These are phyloP conservation scores for Saccharomycopsis javanensis DNA, from an alignment of 805 yeast species.

Conservation along the genomic window DNA sequence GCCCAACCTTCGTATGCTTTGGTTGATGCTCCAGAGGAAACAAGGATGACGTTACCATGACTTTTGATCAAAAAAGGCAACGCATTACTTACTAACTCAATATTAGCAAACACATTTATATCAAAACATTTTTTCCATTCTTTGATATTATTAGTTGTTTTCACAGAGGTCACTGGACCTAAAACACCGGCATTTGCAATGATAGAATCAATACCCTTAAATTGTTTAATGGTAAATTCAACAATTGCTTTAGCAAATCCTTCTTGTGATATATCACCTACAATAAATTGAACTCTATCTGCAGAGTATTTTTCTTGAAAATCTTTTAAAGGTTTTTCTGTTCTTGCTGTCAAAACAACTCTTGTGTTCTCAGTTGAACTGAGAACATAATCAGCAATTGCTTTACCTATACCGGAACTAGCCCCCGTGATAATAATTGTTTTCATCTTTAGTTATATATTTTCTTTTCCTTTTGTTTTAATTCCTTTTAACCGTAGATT, in stretches of 20 bases:
- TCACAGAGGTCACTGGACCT: conserved; percentile 60
- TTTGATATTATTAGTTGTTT: conserved; percentile 42
- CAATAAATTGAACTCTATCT: conserved; percentile 40
- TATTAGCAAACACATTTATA: conserved; percentile 68
- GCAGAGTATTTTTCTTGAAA: conserved; percentile 37
- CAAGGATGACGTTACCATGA: conserved; percentile 62
- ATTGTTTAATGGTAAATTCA: conserved; percentile 34
- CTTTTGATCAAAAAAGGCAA: conserved; percentile 47
- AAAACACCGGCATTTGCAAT: conserved; percentile 78
- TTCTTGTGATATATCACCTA: conserved; percentile 51
- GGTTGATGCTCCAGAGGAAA: conserved; percentile 81
- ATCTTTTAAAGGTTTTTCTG: conserved; percentile 37
- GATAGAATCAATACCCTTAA: conserved; percentile 52
- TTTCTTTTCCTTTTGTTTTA: not conserved
- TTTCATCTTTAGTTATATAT: conserved; percentile 21
- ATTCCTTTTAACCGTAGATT: not conserved
- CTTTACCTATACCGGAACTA: conserved; percentile 70
- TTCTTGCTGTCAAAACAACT: conserved; percentile 68
- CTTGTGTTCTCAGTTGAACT: conserved; percentile 27
- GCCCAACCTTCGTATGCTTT: conserved; percentile 69
- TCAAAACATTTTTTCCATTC: conserved; percentile 62
- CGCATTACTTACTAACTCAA: conserved; percentile 43
- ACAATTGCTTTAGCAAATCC: conserved; percentile 32
- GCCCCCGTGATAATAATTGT: conserved; percentile 36
- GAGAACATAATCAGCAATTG: conserved; percentile 50